Conservation (phyloP, 768 basidiomycete genomes). For the Pleurotus djamor region DNA sequence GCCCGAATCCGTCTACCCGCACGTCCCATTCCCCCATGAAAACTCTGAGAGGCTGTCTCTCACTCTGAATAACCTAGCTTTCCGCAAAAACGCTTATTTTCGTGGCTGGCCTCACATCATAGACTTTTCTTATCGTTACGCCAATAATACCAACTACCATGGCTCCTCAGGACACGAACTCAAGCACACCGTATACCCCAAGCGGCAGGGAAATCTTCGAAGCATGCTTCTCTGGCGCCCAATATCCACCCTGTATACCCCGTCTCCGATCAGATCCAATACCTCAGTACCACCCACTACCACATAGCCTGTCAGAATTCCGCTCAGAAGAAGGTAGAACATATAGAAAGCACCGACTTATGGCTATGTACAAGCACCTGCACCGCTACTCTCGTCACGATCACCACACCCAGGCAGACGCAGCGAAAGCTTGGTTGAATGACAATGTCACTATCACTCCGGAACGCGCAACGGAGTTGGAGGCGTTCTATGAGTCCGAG, state of each 20-base stretch:
- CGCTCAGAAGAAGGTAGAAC: slow-evolving; percentile 61
- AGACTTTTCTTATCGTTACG: background rate
- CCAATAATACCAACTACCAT: slow-evolving; percentile 2
- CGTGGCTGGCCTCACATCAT: background rate
- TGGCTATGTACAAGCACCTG: slow-evolving; percentile 63
- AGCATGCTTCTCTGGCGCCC: slow-evolving; percentile 46
- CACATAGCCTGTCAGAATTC: slow-evolving; percentile 62
- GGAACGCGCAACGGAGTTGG: slow-evolving; percentile 61
- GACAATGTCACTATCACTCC: slow-evolving; percentile 39
- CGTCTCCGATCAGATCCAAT: slow-evolving; percentile 54
- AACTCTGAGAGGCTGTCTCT: background rate
- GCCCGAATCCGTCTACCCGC: background rate
- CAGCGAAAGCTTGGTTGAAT: slow-evolving; percentile 12
- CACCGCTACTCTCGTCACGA: slow-evolving; percentile 22
- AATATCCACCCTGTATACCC: slow-evolving; percentile 56
- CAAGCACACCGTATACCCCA: slow-evolving; percentile 19
- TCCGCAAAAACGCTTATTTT: slow-evolving; percentile 10
- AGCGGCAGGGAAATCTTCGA: slow-evolving; percentile 53
- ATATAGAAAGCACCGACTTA: slow-evolving; percentile 56
- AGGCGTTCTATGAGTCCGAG: slow-evolving; percentile 77
- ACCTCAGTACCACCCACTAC: slow-evolving; percentile 23
- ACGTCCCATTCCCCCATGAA: background rate
- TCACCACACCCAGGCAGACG: slow-evolving; percentile 7
- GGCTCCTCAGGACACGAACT: background rate
- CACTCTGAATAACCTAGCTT: slow-evolving; percentile 12